Evolutionary conservation across 805 yeast species (phyloP).

Genomic region (Torulaspora gathmanii): DNA sequence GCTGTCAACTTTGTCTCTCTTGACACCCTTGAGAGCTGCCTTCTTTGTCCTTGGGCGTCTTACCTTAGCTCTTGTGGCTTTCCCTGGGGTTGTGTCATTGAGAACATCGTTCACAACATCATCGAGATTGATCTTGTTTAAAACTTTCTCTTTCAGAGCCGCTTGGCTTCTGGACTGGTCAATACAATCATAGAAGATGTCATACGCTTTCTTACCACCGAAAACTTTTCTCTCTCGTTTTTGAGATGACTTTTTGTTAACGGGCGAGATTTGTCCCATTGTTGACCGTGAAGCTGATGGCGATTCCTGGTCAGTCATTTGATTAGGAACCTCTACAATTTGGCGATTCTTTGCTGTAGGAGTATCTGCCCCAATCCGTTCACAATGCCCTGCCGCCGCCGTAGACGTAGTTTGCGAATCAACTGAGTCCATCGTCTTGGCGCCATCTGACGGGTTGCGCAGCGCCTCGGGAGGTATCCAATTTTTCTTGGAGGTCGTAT

Average conservation of each 20-base stretch:
- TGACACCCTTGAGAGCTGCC: not conserved
- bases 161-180: constrained; percentile 7
- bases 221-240: constrained; percentile 1
- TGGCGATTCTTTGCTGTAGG: not conserved
- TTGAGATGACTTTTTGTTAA: not conserved
- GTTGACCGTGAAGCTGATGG: no score
- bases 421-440: not conserved
- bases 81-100: constrained; percentile 2
- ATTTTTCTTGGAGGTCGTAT: not conserved
- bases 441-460: not conserved
- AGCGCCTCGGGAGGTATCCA: not conserved
- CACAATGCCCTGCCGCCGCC: not conserved
- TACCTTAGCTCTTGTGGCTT: not conserved
- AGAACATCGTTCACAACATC: constrained; percentile 18
- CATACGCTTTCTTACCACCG: constrained; percentile 17
- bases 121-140: constrained; percentile 11
- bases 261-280: not conserved
- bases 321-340: not conserved
- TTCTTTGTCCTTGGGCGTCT: not conserved
- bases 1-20: not conserved
- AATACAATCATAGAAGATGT: constrained; percentile 17
- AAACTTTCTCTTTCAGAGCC: constrained; percentile 7
- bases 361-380: not conserved
- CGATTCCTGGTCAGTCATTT: not conserved
- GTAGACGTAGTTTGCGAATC: not conserved